Base-by-base conservation (phyloP, 2,329 filamentous ascomycete genomes). In the Penicillium thymicola region DNA sequence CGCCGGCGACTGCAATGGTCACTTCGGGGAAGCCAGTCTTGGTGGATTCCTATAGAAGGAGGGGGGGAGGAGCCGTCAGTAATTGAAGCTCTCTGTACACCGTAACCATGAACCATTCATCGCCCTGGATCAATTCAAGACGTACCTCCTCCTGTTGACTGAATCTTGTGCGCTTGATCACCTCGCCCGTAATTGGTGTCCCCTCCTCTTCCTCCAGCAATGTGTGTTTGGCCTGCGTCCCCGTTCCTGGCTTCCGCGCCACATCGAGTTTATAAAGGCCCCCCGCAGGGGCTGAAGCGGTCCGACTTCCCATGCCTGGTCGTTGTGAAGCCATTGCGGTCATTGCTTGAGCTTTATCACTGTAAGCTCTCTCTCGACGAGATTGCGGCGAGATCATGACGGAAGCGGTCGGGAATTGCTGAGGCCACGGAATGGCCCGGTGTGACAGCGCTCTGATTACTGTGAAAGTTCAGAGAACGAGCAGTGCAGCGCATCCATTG, bases 1-100 rank as follows among this genome's bases (percentile, higher is more conserved):
- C 76, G 58, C 84, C 84, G 45, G 85, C 72, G 30, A 86, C 79
- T 48, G 80, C 81, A 60, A 86, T 80, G 62, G 83, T 85, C 65
- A 86, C 78, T 66, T 84, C 79, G 37, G 80, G 80, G 61, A 81
- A 65, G 52, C 60, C 66, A 42, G 66, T 58, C 51, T 67, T 73
- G 48, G 64, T 59, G 7, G 62, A 42, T 47, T 61, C 63, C 67
- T 69, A 58, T 42, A 59, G 28, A 30, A 51, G 11, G 5, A 11
- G 25, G 16, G n/a, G 2, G 21, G 27, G 34, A 36, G 18, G 5
- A 28, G 27, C 25, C 18, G 51, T 66, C 55, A 66, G 62, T 52
- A 36, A 59, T 54, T 46, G 42, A 8, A 46, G 50, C 30, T 51
- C 27, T n/a, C 28, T 23, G n/a, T 18, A 25, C 16, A 34, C n/a